These are phyloP conservation scores for Claviceps capensis DNA, from an alignment of 2,329 filamentous ascomycete genomes.

Conservation along the genomic window DNA sequence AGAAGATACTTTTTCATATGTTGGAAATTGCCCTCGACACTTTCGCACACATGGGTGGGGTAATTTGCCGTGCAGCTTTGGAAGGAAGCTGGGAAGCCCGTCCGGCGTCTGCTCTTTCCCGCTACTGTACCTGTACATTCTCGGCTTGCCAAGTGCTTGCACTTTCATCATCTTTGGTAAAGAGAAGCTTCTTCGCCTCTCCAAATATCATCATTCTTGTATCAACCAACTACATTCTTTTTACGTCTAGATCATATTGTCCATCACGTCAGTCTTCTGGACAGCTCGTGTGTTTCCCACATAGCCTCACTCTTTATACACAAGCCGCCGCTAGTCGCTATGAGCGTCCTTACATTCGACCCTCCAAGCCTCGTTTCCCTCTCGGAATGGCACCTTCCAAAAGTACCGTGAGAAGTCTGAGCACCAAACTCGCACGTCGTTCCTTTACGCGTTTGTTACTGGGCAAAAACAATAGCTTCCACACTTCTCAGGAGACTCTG, in stretches of 20 bases:
- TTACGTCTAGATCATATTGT: constrained; percentile 1
- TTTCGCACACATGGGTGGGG: too few relatives aligned
- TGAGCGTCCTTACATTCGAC: constrained; percentile 3
- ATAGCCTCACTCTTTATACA: background rate
- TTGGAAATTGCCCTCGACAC: too few relatives aligned
- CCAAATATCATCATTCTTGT: background rate
- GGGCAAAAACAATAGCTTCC: background rate
- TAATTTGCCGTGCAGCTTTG: too few relatives aligned
- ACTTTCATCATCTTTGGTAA: background rate
- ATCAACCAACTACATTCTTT: constrained; percentile 3
- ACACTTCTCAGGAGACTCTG: background rate
- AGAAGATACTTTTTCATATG: too few relatives aligned
- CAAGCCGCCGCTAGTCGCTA: constrained; percentile 5
- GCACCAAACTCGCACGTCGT: background rate
- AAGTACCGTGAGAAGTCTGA: background rate
- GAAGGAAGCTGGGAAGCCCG: background rate
- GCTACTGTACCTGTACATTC: too few relatives aligned
- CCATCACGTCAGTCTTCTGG: background rate
- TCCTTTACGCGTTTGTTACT: background rate
- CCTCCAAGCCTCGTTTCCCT: background rate
- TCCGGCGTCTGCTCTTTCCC: background rate
- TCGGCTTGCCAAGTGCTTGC: background rate
- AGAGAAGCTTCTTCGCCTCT: background rate
- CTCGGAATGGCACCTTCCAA: background rate
- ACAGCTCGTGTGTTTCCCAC: background rate